A percentile compares a stretch with the other conserved stretches of the same genome.
phyloP scores from a whole-genome alignment of 2,329 filamentous ascomycete species.

The Aureobasidium leucospermi region DNA sequence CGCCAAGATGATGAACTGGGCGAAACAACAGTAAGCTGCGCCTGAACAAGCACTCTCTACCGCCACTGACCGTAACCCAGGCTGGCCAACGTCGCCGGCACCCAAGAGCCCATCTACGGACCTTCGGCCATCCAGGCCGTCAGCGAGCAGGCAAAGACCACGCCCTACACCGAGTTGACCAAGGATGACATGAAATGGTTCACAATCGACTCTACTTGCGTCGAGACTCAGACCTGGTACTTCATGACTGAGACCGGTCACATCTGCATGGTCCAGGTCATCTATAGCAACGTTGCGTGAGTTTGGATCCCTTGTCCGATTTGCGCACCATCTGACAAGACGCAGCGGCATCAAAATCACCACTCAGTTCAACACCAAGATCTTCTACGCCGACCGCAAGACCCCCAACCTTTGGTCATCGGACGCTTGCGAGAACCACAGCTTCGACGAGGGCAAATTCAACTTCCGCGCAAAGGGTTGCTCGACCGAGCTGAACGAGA shows the following conservation, averaged over 20 bases:
- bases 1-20: conserved; percentile 79
- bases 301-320: conserved; percentile 25
- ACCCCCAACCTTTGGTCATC: conserved; percentile 78
- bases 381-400: conserved; percentile 66
- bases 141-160: conserved; percentile 67
- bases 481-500: conserved; percentile 77
- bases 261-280: conserved; percentile 76
- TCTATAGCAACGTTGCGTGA: conserved; percentile 96
- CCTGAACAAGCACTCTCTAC: conserved; percentile 6
- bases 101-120: conserved; percentile 93
- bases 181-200: conserved; percentile 78
- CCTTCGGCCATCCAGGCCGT: conserved; percentile 81
- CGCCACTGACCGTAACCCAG: conserved; percentile 22
- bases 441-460: conserved; percentile 76
- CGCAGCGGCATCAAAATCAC: conserved; percentile 80
- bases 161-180: conserved; percentile 71
- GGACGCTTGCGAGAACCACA: conserved; percentile 67
- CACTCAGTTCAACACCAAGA: conserved; percentile 87
- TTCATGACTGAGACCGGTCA: conserved; percentile 71
- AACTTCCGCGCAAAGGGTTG: conserved; percentile 82
- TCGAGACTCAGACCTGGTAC: conserved; percentile 96
- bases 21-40: conserved; percentile 72
- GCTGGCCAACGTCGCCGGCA: conserved; percentile 76
- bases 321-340: conserved; percentile 18
- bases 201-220: conserved; percentile 72